These are phyloP conservation scores for Piromyces sp. DNA, from an alignment of 192 early-diverging fungal genomes.

Conservation along the genomic window DNA sequence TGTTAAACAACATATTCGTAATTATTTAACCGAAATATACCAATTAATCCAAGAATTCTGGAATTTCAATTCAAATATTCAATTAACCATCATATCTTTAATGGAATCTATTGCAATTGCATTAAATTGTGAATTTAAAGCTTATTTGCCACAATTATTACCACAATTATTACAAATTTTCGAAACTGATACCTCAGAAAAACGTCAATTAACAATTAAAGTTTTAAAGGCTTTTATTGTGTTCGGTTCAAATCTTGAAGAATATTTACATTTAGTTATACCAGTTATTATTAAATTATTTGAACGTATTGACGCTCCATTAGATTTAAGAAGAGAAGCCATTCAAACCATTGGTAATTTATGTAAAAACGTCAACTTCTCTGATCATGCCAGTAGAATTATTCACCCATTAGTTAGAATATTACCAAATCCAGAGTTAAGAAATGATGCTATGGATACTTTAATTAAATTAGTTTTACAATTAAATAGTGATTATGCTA, in stretches of 20 bases:
- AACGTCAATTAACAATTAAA: slow-evolving; percentile 37
- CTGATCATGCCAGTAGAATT: slow-evolving; percentile 71
- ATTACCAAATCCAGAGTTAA: slow-evolving; percentile 38
- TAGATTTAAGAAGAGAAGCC: slow-evolving; percentile 36
- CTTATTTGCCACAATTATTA: slow-evolving; percentile 59
- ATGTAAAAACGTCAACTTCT: slow-evolving; percentile 59
- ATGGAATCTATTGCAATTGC: slow-evolving; percentile 72
- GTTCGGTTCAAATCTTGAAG: slow-evolving; percentile 76
- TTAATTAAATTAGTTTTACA: slow-evolving; percentile 67
- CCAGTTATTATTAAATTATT: slow-evolving; percentile 54
- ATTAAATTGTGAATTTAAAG: slow-evolving; percentile 74
- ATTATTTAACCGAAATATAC: slow-evolving; percentile 64
- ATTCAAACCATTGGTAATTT: slow-evolving; percentile 55
- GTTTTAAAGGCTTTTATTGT: slow-evolving; percentile 61
- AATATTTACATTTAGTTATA: slow-evolving; percentile 61
- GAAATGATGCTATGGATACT: slow-evolving; percentile 55
- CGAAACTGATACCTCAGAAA: slow-evolving; percentile 55
- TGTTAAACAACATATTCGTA: slow-evolving; percentile 77
- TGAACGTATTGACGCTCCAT: slow-evolving; percentile 48
- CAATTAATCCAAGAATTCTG: slow-evolving; percentile 60
- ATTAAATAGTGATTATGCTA: slow-evolving; percentile 63
- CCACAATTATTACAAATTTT: slow-evolving; percentile 72
- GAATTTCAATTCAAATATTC: slow-evolving; percentile 47
- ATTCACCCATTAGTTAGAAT: slow-evolving; percentile 69
- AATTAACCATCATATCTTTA: slow-evolving; percentile 66